Evolutionary conservation across 768 basidiomycete genomes (phyloP).

Genomic region (Boletus eberwhitei): DNA sequence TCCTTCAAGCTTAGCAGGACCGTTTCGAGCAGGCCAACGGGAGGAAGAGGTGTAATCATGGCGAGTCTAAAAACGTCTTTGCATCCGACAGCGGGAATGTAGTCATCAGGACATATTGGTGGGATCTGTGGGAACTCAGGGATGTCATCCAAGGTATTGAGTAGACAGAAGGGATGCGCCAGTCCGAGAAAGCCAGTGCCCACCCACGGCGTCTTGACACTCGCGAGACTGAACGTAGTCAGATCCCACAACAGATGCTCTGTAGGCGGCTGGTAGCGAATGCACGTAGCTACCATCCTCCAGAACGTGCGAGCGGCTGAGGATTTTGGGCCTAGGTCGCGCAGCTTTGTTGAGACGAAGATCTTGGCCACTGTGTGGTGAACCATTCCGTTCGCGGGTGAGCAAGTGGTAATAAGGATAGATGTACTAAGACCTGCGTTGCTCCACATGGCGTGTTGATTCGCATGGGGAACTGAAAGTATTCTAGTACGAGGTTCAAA

Average conservation of each 20-base stretch:
- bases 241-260: slow-evolving; percentile 18
- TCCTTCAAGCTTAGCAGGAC: slow-evolving; percentile 23
- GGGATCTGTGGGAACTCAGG: slow-evolving; percentile 15
- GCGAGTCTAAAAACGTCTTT: slow-evolving; percentile 15
- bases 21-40: slow-evolving; percentile 15
- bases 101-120: slow-evolving; percentile 18
- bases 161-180: neutral
- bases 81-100: neutral
- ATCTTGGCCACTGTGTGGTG: slow-evolving; percentile 26
- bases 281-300: slow-evolving; percentile 26
- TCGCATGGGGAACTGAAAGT: neutral
- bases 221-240: slow-evolving; percentile 25
- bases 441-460: slow-evolving; percentile 19
- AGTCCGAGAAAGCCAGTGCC: slow-evolving; percentile 27
- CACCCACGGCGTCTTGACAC: slow-evolving; percentile 14
- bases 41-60: slow-evolving; percentile 21
- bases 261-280: slow-evolving; percentile 22
- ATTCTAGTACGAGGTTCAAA: neutral
- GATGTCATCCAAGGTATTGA: slow-evolving; percentile 13
- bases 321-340: slow-evolving; percentile 25
- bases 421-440: slow-evolving; percentile 29
- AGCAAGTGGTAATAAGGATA: slow-evolving; percentile 20
- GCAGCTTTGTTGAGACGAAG: slow-evolving; percentile 26
- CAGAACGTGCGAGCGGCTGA: slow-evolving; percentile 21
- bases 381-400: slow-evolving; percentile 29